Percentiles rank a stretch among this genome's conserved stretches.
phyloP scores from a whole-genome alignment of 1,284 basidiomycete species.

The Thecaphora frezii region DNA sequence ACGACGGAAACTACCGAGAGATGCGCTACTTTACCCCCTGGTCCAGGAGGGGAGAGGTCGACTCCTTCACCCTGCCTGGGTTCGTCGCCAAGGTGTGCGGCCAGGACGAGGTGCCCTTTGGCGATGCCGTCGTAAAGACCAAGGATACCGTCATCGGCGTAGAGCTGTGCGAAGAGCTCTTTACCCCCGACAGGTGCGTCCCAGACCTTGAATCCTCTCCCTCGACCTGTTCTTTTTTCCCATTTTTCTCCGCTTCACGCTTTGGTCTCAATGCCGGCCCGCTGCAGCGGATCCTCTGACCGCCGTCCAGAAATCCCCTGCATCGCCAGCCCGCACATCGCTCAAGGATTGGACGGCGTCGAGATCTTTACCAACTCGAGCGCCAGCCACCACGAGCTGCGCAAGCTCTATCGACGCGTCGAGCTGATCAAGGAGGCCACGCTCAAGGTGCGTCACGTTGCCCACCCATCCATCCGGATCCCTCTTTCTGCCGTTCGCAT shows the following conservation, averaged over 20 bases:
- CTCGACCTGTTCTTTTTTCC: too few species aligned
- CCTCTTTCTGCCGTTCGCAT: background rate
- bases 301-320: background rate
- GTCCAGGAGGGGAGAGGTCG: constrained; percentile 81
- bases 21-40: constrained; percentile 95
- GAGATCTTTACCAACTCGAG: constrained; percentile 98
- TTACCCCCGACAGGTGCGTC: constrained; percentile 83
- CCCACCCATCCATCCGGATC: too few species aligned
- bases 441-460: constrained; percentile 68
- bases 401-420: constrained; percentile 86
- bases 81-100: constrained; percentile 82
- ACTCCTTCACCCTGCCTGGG: constrained; percentile 84
- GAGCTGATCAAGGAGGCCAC: constrained; percentile 97
- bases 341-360: constrained; percentile 95
- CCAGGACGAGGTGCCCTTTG: constrained; percentile 94
- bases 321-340: constrained; percentile 78
- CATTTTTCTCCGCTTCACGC: too few species aligned
- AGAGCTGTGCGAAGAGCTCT: constrained; percentile 94
- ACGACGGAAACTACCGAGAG: constrained; percentile 97
- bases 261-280: background rate
- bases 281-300: too few species aligned
- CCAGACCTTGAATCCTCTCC: background rate
- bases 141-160: constrained; percentile 93
- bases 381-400: constrained; percentile 93
- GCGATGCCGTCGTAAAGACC: constrained; percentile 89